phyloP scores from a whole-genome alignment of 768 basidiomycete species.

The Mycena maculata region DNA sequence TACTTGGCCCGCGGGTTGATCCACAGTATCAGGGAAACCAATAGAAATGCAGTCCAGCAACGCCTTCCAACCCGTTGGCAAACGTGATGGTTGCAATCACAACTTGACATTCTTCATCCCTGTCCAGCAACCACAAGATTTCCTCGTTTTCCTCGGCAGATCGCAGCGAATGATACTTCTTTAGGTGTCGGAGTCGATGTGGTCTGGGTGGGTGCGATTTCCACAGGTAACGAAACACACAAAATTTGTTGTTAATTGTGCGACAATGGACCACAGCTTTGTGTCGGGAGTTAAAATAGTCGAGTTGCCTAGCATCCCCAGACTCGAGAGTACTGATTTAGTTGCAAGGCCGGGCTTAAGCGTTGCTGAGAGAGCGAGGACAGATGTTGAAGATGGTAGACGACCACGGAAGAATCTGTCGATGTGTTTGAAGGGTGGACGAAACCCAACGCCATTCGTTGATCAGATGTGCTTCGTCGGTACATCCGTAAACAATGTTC shows the following conservation, averaged over 20 bases:
- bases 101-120: neutral
- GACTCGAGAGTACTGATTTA: neutral
- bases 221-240: constrained; percentile 8
- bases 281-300: constrained; percentile 16
- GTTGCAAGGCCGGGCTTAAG: constrained; percentile 8
- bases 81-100: neutral
- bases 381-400: constrained; percentile 7
- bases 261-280: constrained; percentile 19
- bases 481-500: constrained; percentile 16
- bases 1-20: too few species aligned
- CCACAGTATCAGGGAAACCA: neutral
- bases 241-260: constrained; percentile 9
- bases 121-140: neutral
- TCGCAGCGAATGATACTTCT: neutral
- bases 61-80: neutral
- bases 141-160: neutral
- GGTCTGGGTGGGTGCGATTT: neutral
- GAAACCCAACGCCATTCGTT: constrained; percentile 20
- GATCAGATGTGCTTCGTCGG: constrained; percentile 23
- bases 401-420: constrained; percentile 23
- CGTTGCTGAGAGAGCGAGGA: constrained; percentile 4
- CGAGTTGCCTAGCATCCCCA: constrained; percentile 5
- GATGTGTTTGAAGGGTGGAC: constrained; percentile 7
- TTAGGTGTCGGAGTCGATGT: neutral
- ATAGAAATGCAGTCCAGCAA: neutral